A percentile compares a stretch with the other conserved stretches of the same genome.
These are phyloP conservation scores for Jatropha multifida DNA, from an alignment of 441 rosid genomes.

Conservation along the genomic window DNA sequence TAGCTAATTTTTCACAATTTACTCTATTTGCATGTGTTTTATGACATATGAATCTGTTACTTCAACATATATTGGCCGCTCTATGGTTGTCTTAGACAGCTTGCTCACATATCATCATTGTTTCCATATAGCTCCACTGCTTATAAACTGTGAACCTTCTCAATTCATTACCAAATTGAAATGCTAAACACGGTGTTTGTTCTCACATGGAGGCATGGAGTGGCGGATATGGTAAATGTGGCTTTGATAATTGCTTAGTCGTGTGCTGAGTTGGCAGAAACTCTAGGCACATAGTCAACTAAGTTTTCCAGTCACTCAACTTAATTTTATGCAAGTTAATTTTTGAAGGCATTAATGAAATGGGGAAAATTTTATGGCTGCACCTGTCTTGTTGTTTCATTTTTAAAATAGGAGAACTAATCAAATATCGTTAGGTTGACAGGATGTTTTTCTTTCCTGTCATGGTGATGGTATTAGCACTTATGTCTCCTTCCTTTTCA, in stretches of 20 bases:
- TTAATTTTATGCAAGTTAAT: too few relatives aligned
- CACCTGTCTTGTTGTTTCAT: not conserved
- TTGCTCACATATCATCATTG: not conserved
- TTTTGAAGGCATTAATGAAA: not conserved
- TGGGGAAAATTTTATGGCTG: not conserved
- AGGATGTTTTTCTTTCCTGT: not conserved
- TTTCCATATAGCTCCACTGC: not conserved
- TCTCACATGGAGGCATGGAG: not conserved
- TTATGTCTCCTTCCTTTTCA: not conserved
- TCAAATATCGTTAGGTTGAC: not conserved
- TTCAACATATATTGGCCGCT: too few relatives aligned
- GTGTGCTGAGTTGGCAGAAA: not conserved
- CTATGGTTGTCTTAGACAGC: not conserved
- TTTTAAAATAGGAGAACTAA: not conserved
- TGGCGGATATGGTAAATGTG: not conserved
- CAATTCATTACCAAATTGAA: not conserved
- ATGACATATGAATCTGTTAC: not conserved
- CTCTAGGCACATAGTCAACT: not conserved
- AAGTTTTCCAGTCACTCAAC: not conserved
- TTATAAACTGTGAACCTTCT: not conserved
- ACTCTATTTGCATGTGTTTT: not conserved
- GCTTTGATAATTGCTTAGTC: not conserved
- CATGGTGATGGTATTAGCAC: too few relatives aligned
- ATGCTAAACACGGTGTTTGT: not conserved
- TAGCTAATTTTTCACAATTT: not conserved